phyloP scores from a whole-genome alignment of 78 protist species.

The Protostelium mycophagum region DNA sequence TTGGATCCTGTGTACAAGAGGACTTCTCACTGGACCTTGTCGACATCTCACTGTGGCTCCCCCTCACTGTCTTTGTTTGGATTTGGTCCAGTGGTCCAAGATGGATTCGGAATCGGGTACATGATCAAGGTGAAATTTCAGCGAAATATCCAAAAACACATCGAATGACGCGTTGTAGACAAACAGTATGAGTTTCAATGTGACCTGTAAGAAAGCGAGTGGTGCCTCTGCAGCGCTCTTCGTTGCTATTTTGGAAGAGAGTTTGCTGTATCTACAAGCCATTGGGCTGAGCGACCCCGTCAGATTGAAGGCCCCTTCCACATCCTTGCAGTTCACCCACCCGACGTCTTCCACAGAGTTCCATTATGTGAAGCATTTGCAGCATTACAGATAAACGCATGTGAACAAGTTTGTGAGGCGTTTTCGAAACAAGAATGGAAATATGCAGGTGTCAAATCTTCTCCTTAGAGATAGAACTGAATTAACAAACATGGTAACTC shows the following conservation, averaged over 20 bases:
- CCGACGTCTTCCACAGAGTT: not conserved
- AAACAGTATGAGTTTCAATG: not conserved
- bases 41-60: constrained; percentile 6
- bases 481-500: too few species aligned
- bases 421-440: too few species aligned
- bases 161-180: not conserved
- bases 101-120: not conserved
- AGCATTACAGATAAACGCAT: not conserved
- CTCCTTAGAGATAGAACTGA: too few species aligned
- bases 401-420: too few species aligned
- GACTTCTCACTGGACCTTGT: not conserved
- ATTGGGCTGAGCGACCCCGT: not conserved
- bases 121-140: not conserved
- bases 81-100: constrained; percentile 4
- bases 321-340: not conserved
- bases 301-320: not conserved
- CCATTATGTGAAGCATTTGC: not conserved
- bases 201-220: not conserved
- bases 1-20: not conserved
- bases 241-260: not conserved
- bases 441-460: too few species aligned
- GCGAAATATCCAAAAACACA: not conserved
- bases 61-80: constrained; percentile 5
- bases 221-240: not conserved
- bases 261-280: not conserved